Conservation (phyloP, 441 rosid genomes). For the Erodium trifolium region DNA sequence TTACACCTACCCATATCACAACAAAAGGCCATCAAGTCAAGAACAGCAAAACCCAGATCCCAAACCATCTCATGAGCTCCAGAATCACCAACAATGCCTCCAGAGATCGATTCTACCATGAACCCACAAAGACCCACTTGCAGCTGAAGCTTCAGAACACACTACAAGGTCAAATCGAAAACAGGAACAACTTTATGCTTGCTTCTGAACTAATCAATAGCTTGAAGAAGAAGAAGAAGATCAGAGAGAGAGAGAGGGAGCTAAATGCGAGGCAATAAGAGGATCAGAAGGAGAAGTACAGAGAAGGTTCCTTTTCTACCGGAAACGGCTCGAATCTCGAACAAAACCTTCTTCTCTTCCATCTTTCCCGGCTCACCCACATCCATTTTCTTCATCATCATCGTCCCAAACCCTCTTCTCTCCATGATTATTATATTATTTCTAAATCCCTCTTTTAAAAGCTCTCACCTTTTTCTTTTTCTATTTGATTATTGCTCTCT, state of each 20-base stretch:
- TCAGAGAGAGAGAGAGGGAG: no score
- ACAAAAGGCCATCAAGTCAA: background rate
- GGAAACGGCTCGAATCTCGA: no score
- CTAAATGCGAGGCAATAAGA: background rate
- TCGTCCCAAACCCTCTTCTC: background rate
- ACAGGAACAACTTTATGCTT: background rate
- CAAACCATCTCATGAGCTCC: background rate
- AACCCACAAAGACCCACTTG: background rate
- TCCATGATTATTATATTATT: background rate
- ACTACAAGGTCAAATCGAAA: background rate
- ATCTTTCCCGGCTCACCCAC: background rate
- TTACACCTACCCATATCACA: background rate
- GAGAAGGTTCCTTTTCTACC: background rate
- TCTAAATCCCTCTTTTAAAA: background rate
- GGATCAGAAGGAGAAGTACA: background rate
- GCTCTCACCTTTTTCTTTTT: background rate
- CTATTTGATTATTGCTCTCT: background rate
- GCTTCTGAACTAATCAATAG: background rate
- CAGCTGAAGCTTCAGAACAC: background rate
- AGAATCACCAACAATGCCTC: background rate
- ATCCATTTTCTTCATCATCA: background rate
- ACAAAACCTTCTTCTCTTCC: background rate
- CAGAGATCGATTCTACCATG: background rate
- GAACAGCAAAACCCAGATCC: conserved; percentile 5
- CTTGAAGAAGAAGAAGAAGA: background rate